These are phyloP conservation scores for Striga hermonthica DNA, from an alignment of 305 asterid species.

Conservation along the genomic window DNA sequence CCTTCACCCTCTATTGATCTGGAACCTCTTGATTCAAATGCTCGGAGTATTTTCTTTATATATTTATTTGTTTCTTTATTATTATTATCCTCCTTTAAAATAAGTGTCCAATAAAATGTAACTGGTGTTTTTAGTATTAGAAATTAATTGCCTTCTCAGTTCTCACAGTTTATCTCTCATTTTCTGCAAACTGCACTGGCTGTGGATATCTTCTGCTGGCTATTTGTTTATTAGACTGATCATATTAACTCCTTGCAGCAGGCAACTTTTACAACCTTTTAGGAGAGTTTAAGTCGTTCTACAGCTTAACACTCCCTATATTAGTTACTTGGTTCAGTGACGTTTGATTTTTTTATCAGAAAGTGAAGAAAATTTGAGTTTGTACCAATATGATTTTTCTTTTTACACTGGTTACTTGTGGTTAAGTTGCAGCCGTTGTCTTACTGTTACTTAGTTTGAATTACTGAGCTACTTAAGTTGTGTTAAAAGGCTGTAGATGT, in stretches of 20 bases:
- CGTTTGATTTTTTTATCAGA: background rate
- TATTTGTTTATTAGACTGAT: no score
- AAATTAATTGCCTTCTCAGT: no score
- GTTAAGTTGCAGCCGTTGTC: constrained; percentile 26
- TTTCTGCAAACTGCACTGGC: no score
- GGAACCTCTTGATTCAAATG: constrained; percentile 74
- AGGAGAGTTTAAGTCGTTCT: constrained; percentile 12
- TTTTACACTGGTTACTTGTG: constrained; percentile 22
- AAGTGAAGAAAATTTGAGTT: constrained; percentile 18
- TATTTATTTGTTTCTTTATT: constrained; percentile 18
- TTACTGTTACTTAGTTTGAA: constrained; percentile 17
- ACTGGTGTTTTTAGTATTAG: no score
- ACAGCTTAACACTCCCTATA: background rate
- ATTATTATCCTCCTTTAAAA: no score
- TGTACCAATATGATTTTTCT: constrained; percentile 3
- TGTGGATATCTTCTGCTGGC: no score
- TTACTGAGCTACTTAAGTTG: constrained; percentile 28
- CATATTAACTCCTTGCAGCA: constrained; percentile 4
- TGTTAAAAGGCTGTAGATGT: constrained; percentile 36
- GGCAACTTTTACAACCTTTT: constrained; percentile 21
- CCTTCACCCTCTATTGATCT: constrained; percentile 51
- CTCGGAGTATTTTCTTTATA: constrained; percentile 64
- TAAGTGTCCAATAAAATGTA: no score
- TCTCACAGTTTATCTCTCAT: no score
- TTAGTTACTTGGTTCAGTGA: background rate